These are phyloP conservation scores for Agaricus bisporus DNA, from an alignment of 768 basidiomycete species.

Conservation along the genomic window DNA sequence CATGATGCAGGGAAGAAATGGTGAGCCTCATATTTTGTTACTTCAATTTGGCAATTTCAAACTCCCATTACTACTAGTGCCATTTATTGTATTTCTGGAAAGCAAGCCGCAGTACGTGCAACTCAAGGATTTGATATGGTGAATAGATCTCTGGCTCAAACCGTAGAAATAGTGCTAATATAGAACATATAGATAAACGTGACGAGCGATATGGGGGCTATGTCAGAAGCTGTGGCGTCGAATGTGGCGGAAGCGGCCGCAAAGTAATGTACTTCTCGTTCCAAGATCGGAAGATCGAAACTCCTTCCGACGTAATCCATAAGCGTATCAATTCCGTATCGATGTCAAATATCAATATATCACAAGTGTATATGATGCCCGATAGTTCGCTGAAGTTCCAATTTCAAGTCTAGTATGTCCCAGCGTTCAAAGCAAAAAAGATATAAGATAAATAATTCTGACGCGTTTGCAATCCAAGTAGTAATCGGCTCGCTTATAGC, in stretches of 20 bases:
- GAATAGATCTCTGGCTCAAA: neutral
- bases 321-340: no score
- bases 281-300: neutral
- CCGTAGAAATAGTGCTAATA: neutral
- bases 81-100: conserved; percentile 22
- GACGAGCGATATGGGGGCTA: conserved; percentile 35
- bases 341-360: no score
- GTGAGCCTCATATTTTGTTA: conserved; percentile 24
- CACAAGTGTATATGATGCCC: no score
- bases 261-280: conserved; percentile 11
- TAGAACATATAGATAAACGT: conserved; percentile 40
- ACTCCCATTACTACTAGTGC: conserved; percentile 14
- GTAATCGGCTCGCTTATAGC: no score
- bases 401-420: no score
- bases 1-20: conserved; percentile 61
- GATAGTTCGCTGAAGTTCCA: no score
- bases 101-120: conserved; percentile 20
- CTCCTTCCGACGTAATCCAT: no score
- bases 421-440: no score
- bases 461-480: no score
- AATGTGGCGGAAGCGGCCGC: conserved; percentile 19
- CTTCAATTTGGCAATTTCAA: neutral
- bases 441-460: no score
- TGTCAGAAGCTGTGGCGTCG: conserved; percentile 28
- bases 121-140: conserved; percentile 26